Evolutionary conservation across 2,329 filamentous ascomycete species (phyloP).

Genomic region (Polychaeton citri): DNA sequence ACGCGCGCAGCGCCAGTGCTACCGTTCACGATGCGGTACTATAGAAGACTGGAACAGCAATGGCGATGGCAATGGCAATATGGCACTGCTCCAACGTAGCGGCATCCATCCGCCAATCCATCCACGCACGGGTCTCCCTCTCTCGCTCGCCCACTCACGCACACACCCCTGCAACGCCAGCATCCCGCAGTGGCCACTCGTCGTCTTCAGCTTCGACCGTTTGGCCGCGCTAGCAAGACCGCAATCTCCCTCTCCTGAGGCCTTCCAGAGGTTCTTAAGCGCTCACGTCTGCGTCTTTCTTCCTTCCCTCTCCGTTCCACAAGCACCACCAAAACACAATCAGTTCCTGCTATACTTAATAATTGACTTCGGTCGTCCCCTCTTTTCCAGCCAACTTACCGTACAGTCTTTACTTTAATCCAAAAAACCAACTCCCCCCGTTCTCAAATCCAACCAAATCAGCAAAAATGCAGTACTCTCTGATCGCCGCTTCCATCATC

Average conservation of each 20-base stretch:
- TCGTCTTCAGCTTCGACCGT: background rate
- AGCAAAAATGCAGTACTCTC: constrained; percentile 1
- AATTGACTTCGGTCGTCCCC: constrained; percentile 1
- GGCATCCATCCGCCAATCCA: background rate
- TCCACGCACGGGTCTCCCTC: background rate
- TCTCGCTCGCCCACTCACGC: no score
- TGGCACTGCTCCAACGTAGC: no score
- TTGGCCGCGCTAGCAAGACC: background rate
- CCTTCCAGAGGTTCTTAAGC: background rate
- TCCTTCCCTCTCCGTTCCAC: background rate
- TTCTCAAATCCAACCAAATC: background rate
- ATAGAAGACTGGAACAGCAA: no score
- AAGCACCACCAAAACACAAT: background rate
- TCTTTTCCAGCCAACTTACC: background rate
- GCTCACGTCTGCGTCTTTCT: background rate
- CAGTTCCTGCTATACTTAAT: background rate
- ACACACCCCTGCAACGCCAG: background rate
- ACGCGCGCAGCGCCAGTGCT: no score
- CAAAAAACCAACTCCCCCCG: background rate
- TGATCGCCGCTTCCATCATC: constrained; percentile 1
- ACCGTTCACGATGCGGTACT: no score
- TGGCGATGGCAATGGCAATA: no score
- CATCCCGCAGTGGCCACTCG: background rate
- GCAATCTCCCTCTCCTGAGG: background rate
- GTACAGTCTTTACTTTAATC: background rate